These are phyloP conservation scores for Lachnellula hyalina DNA, from an alignment of 2,329 filamentous ascomycete species.

Conservation along the genomic window DNA sequence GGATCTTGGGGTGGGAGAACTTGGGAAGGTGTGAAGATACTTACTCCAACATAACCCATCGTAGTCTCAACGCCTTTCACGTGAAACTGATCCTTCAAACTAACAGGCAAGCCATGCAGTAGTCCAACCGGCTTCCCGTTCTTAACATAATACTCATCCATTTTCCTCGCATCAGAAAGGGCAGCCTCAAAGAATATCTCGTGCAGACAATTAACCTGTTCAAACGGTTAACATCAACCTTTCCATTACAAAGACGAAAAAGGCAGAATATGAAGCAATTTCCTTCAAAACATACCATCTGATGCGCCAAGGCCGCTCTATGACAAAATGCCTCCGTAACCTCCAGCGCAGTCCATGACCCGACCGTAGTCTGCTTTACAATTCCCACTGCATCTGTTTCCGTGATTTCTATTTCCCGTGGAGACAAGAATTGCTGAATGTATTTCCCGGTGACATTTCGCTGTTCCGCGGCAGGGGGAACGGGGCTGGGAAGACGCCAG, in stretches of 20 bases:
- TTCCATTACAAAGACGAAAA: too few relatives aligned
- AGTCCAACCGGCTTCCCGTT: conserved; percentile 34
- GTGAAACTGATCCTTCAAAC: conserved; percentile 36
- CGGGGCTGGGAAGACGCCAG: conserved; percentile 44
- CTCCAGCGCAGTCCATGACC: conserved; percentile 51
- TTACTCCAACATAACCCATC: conserved; percentile 56
- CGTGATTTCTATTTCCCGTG: conserved; percentile 54
- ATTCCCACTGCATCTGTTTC: conserved; percentile 54
- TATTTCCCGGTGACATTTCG: conserved; percentile 52
- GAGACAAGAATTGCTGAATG: conserved; percentile 49
- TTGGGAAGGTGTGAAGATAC: conserved; percentile 1
- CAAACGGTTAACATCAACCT: too few relatives aligned
- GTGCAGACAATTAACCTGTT: conserved; percentile 52
- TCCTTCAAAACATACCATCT: conserved; percentile 52
- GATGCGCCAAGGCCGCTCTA: conserved; percentile 48
- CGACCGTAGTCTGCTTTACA: conserved; percentile 46
- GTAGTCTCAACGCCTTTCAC: conserved; percentile 31
- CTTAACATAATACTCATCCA: conserved; percentile 45
- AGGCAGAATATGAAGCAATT: conserved; percentile 10
- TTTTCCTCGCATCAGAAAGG: conserved; percentile 42
- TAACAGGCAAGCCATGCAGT: conserved; percentile 37
- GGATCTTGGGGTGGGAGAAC: background rate
- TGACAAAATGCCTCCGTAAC: conserved; percentile 50
- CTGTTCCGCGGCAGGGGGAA: conserved; percentile 46
- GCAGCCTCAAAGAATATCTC: conserved; percentile 52